Conservation (phyloP, 805 yeast genomes). For the Nadsonia fulvescens region DNA sequence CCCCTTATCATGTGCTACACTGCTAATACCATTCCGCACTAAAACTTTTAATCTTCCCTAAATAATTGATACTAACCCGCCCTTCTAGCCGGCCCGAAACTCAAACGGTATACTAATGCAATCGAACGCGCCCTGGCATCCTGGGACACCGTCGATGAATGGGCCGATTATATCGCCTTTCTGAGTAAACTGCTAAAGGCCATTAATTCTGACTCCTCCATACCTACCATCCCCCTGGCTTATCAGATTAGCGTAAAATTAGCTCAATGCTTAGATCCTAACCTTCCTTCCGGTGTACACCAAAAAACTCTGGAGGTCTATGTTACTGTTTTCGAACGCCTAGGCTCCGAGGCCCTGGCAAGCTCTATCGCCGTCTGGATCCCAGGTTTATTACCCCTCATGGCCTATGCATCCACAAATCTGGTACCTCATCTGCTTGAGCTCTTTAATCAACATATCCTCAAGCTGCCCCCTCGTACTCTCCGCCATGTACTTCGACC, state of each 20-base stretch:
- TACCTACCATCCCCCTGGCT: slow-evolving; percentile 40
- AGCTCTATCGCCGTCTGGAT: slow-evolving; percentile 58
- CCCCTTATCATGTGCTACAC: too few species aligned
- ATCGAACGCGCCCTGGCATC: slow-evolving; percentile 55
- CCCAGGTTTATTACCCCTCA: slow-evolving; percentile 79
- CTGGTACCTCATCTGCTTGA: slow-evolving; percentile 65
- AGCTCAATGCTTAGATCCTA: slow-evolving; percentile 63
- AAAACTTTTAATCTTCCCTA: too few species aligned
- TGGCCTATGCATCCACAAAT: slow-evolving; percentile 76
- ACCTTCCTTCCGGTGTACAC: slow-evolving; percentile 90
- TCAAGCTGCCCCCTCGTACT: slow-evolving; percentile 30
- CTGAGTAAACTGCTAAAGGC: slow-evolving; percentile 65
- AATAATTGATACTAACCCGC: too few species aligned
- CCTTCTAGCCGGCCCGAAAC: slow-evolving; percentile 29
- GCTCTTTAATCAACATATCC: slow-evolving; percentile 36
- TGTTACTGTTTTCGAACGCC: slow-evolving; percentile 42
- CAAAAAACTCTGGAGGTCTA: slow-evolving; percentile 72
- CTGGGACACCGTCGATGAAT: slow-evolving; percentile 75
- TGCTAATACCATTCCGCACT: too few species aligned
- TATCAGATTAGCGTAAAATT: slow-evolving; percentile 50
- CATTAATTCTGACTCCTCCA: slow-evolving; percentile 30
- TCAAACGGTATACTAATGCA: slow-evolving; percentile 46
- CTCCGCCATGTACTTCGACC: slow-evolving; percentile 48
- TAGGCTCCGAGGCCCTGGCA: slow-evolving; percentile 39
- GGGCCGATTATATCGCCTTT: slow-evolving; percentile 96